phyloP scores from a whole-genome alignment of 2,329 filamentous ascomycete genomes.

The Graphiopsis chlorocephala region DNA sequence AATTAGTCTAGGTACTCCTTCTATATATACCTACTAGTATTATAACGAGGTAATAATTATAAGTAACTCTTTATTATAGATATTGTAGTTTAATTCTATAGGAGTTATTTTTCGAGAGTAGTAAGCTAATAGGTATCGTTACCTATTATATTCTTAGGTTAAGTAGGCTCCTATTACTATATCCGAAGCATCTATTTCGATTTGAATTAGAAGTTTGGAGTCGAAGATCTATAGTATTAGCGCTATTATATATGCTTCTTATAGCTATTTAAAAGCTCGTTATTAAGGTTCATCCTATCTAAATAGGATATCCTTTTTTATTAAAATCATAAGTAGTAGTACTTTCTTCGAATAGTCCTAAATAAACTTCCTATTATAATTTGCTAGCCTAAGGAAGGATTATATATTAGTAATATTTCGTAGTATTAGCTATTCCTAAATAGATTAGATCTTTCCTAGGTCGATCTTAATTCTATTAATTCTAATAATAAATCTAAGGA shows the following conservation, averaged over 20 bases:
- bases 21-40: neutral
- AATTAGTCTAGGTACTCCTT: neutral
- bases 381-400: neutral
- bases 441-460: conserved; percentile 25
- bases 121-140: conserved; percentile 20
- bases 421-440: conserved; percentile 20
- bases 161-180: conserved; percentile 16
- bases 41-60: conserved; percentile 25
- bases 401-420: neutral
- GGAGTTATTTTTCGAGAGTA: conserved; percentile 20
- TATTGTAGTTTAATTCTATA: conserved; percentile 20
- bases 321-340: no score
- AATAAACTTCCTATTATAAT: neutral
- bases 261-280: conserved; percentile 5
- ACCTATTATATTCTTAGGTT: conserved; percentile 12
- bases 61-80: conserved; percentile 22
- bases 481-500: conserved; percentile 33
- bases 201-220: neutral
- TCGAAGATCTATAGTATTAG: conserved; percentile 17
- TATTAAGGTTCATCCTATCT: no score
- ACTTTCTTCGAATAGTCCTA: neutral
- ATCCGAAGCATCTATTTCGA: conserved; percentile 17
- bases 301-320: no score
- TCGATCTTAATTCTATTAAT: conserved; percentile 29
- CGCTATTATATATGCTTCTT: neutral